phyloP scores from a whole-genome alignment of 192 early-diverging fungal species.

The Backusella mclennaniae region DNA sequence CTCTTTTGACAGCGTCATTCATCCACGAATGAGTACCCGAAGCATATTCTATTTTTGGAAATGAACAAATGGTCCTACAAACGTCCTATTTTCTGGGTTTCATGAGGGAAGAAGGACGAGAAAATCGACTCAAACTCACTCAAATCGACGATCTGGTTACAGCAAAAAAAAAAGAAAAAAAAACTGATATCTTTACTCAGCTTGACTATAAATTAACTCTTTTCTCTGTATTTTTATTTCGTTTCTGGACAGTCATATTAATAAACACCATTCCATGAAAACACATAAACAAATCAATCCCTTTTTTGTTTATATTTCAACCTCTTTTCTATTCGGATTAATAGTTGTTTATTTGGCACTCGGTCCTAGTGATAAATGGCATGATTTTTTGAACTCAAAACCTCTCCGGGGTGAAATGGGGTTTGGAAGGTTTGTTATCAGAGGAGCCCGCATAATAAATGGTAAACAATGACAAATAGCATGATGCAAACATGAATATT shows the following conservation, averaged over 20 bases:
- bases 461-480: background rate
- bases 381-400: slow-evolving; percentile 19
- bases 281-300: background rate
- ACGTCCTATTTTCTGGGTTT: background rate
- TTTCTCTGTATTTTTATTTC: background rate
- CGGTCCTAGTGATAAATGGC: slow-evolving; percentile 3
- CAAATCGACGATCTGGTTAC: background rate
- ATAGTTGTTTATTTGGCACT: slow-evolving; percentile 5
- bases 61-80: background rate
- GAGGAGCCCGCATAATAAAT: slow-evolving; percentile 17
- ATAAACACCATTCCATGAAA: background rate
- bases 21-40: too few species aligned
- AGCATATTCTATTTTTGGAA: background rate
- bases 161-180: background rate
- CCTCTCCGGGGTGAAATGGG: slow-evolving; percentile 31
- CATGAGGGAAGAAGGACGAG: background rate
- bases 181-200: background rate
- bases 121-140: background rate
- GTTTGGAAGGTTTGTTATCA: slow-evolving; percentile 26
- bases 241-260: background rate
- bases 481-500: background rate
- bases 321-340: slow-evolving; percentile 9
- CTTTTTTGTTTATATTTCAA: slow-evolving; percentile 7
- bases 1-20: too few species aligned
- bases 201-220: background rate